phyloP scores from a whole-genome alignment of 2,329 filamentous ascomycete genomes.

The Clonostachys rosea region DNA sequence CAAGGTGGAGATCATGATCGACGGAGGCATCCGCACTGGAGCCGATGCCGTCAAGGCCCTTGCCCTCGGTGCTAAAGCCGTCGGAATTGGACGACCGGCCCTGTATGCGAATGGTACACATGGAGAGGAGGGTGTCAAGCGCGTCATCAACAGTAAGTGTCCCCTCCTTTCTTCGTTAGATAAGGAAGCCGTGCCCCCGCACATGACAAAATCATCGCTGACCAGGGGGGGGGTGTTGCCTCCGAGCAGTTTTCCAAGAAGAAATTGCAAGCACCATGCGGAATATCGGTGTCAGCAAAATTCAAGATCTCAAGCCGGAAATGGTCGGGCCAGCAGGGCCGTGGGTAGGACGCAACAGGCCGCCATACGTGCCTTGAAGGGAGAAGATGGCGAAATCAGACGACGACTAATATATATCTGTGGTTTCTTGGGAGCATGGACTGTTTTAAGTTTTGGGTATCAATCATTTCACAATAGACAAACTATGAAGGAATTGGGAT shows the following conservation, averaged over 20 bases:
- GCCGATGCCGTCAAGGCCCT: constrained; percentile 23
- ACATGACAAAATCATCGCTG: not conserved
- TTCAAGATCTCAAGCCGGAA: constrained; percentile 3
- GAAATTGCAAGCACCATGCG: constrained; percentile 6
- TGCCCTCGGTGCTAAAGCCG: not conserved
- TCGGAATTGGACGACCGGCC: constrained; percentile 10
- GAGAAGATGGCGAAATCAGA: too few species aligned
- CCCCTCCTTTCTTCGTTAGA: not conserved
- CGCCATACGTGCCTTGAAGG: not conserved
- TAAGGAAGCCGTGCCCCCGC: not conserved
- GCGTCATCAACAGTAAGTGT: constrained; percentile 15
- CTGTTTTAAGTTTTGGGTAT: too few species aligned
- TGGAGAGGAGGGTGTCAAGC: constrained; percentile 34
- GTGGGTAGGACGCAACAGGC: constrained; percentile 3
- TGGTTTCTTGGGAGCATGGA: too few species aligned
- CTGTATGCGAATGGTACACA: constrained; percentile 39
- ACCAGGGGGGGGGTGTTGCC: not conserved
- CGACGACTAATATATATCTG: too few species aligned
- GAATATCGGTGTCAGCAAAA: constrained; percentile 3
- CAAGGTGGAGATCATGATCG: constrained; percentile 17
- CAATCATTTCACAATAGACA: too few species aligned
- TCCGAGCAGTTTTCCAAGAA: constrained; percentile 1
- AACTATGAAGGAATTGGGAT: too few species aligned
- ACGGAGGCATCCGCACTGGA: constrained; percentile 21
- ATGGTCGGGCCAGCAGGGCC: constrained; percentile 5